Evolutionary conservation across 2,329 filamentous ascomycete genomes (phyloP).

Genomic region (Pseudocercospora fijiensis): DNA sequence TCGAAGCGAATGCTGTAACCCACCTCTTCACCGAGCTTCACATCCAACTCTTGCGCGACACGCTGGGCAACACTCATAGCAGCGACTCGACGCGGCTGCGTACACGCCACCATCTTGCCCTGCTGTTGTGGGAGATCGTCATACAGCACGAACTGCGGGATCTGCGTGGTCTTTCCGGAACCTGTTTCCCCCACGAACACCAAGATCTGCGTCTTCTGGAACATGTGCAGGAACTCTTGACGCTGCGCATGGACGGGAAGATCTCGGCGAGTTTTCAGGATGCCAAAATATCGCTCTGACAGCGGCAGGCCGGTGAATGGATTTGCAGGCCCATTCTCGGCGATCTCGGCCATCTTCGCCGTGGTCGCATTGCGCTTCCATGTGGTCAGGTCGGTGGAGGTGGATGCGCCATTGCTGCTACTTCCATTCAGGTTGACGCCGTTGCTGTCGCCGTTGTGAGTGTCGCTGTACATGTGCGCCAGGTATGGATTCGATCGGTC

Average conservation of each 20-base stretch:
- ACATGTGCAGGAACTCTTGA: slow-evolving; percentile 87
- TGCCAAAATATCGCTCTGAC: slow-evolving; percentile 83
- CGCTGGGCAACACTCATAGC: slow-evolving; percentile 98
- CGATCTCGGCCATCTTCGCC: slow-evolving; percentile 66
- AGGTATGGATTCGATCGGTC: slow-evolving; percentile 79
- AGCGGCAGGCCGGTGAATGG: slow-evolving; percentile 79
- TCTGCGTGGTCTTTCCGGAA: slow-evolving; percentile 99
- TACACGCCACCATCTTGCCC: slow-evolving; percentile 92
- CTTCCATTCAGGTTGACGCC: slow-evolving; percentile 34
- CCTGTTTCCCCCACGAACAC: slow-evolving; percentile 99
- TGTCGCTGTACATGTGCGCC: slow-evolving; percentile 71
- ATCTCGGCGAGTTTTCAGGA: slow-evolving; percentile 77
- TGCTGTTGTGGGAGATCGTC: slow-evolving; percentile 88
- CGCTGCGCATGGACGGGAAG: slow-evolving; percentile 91
- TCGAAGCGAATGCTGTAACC: slow-evolving; percentile 99
- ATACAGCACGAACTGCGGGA: slow-evolving; percentile 96
- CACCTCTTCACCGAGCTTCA: slow-evolving; percentile 86
- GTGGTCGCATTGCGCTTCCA: slow-evolving; percentile 81
- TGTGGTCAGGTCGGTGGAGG: slow-evolving; percentile 50
- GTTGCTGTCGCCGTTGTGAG: slow-evolving; percentile 39
- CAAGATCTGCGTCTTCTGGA: slow-evolving; percentile 90
- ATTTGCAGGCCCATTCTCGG: slow-evolving; percentile 79
- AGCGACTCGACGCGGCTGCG: slow-evolving; percentile 93
- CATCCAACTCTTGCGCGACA: slow-evolving; percentile 96
- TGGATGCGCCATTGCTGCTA: slow-evolving; percentile 22